Evolutionary conservation across 2,329 filamentous ascomycete genomes (phyloP).

Genomic region (Falciphora oryzae): DNA sequence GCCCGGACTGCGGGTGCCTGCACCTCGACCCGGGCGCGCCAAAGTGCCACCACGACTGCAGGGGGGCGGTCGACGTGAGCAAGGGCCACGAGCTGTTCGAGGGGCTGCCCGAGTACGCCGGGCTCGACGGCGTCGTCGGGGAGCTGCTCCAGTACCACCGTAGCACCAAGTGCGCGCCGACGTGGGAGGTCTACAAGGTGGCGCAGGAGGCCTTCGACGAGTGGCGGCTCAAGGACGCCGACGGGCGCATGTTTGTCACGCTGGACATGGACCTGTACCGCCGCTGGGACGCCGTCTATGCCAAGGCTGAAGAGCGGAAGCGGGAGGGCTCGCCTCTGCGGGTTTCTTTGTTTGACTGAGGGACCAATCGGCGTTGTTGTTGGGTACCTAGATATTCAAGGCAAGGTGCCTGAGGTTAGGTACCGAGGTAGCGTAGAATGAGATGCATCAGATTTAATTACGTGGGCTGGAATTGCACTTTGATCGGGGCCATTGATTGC

Average conservation of each 20-base stretch:
- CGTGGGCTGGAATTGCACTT: not conserved
- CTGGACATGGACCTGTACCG: conserved; percentile 5
- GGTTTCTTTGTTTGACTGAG: not conserved
- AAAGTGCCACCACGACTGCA: conserved; percentile 1
- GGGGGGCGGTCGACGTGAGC: conserved; percentile 2
- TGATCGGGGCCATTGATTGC: not conserved
- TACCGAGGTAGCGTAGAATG: no score
- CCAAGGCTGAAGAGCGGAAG: not conserved
- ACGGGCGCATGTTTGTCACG: conserved; percentile 7
- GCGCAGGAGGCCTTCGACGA: not conserved
- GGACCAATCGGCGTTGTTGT: not conserved
- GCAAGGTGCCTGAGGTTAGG: no score
- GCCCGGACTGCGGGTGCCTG: conserved; percentile 22
- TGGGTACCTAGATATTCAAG: not conserved
- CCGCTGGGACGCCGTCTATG: not conserved
- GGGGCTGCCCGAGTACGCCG: conserved; percentile 14
- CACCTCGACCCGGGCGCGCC: conserved; percentile 17
- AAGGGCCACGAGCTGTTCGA: not conserved
- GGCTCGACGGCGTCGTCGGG: conserved; percentile 12
- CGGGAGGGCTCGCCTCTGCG: not conserved
- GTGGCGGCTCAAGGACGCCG: conserved; percentile 1
- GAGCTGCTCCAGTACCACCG: conserved; percentile 1
- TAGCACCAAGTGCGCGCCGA: not conserved
- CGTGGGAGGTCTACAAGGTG: not conserved
- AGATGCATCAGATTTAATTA: no score